Percentiles rank a stretch among this genome's conserved stretches.
Evolutionary conservation across 2,329 filamentous ascomycete genomes (phyloP).

Genomic region (Alternaria ethzedia): DNA sequence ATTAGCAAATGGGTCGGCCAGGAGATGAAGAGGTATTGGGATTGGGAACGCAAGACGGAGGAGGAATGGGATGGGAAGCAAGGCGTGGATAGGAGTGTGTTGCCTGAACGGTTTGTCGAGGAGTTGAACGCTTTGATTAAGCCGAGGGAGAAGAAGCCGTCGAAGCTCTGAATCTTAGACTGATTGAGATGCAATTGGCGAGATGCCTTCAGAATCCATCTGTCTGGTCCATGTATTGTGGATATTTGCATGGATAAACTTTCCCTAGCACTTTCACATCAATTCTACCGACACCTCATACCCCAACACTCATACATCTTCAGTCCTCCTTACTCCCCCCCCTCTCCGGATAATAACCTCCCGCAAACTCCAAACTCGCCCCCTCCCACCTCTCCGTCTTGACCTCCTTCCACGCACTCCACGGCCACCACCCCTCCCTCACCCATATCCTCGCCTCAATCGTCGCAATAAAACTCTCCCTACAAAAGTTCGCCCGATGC

Average conservation of each 20-base stretch:
- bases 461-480: slow-evolving; percentile 55
- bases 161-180: slow-evolving; percentile 25
- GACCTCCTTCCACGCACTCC: slow-evolving; percentile 48
- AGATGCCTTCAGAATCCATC: neutral
- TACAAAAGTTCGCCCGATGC: slow-evolving; percentile 53
- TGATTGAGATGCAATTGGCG: neutral
- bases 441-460: slow-evolving; percentile 53
- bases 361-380: slow-evolving; percentile 58
- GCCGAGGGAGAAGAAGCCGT: slow-evolving; percentile 22
- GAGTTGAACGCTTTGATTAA: slow-evolving; percentile 32
- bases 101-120: slow-evolving; percentile 37
- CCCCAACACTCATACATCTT: neutral
- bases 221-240: neutral
- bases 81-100: slow-evolving; percentile 37
- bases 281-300: neutral
- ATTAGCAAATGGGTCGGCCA: slow-evolving; percentile 48
- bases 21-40: slow-evolving; percentile 48
- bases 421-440: slow-evolving; percentile 44
- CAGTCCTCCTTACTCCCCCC: slow-evolving; percentile 46
- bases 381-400: slow-evolving; percentile 51
- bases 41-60: slow-evolving; percentile 38
- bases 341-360: slow-evolving; percentile 53
- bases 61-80: slow-evolving; percentile 40
- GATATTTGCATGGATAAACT: neutral
- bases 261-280: neutral